phyloP scores from a whole-genome alignment of 331 rosid species.

The Pyracantha coccinea region DNA sequence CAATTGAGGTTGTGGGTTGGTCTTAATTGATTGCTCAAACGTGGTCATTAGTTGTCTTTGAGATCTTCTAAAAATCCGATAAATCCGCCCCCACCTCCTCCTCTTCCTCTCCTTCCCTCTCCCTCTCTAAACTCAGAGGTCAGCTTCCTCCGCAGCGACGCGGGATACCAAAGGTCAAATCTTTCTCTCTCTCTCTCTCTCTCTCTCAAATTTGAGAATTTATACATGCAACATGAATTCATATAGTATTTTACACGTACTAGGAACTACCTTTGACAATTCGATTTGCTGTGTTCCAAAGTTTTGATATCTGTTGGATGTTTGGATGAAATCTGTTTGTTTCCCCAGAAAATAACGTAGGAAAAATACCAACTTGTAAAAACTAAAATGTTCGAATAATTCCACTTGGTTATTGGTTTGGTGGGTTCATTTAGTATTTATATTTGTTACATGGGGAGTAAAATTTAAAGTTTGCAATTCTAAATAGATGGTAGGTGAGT shows the following conservation, averaged over 20 bases:
- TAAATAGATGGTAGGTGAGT: neutral
- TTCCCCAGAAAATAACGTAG: neutral
- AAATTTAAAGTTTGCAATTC: neutral
- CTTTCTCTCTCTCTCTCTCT: neutral
- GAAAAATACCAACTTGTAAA: neutral
- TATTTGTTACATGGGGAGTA: neutral
- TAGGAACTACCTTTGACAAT: neutral
- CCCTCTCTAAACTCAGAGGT: neutral
- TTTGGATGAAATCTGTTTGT: neutral
- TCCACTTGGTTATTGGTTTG: neutral
- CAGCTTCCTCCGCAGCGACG: neutral
- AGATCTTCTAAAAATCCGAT: neutral
- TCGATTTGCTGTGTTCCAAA: neutral
- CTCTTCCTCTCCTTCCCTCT: neutral
- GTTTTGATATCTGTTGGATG: neutral
- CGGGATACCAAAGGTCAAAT: conserved; percentile 10
- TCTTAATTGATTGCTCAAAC: neutral
- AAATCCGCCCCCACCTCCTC: neutral
- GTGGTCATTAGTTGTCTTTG: neutral
- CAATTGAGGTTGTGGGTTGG: neutral
- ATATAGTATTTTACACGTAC: neutral
- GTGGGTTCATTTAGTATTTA: neutral
- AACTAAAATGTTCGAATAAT: neutral
- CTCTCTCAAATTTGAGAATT: neutral
- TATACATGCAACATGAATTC: neutral